These are phyloP conservation scores for Aspergillus sojae DNA, from an alignment of 2,329 filamentous ascomycete species.

Conservation along the genomic window DNA sequence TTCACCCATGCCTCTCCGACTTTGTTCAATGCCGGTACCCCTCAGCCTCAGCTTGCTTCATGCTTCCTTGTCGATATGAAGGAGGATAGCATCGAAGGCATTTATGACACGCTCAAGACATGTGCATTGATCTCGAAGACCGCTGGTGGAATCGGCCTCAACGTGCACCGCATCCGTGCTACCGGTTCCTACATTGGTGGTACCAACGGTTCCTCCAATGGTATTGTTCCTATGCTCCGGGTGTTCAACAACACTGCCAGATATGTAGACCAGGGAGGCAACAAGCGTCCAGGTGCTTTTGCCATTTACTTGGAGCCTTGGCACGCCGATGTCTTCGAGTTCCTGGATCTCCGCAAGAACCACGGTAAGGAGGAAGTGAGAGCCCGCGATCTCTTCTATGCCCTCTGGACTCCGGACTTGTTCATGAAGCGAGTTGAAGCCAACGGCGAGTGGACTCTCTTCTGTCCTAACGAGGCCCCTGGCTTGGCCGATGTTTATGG, in stretches of 20 bases:
- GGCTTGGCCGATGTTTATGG: slow-evolving; percentile 96
- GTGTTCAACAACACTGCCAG: slow-evolving; percentile 99
- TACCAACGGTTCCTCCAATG: slow-evolving; percentile 97
- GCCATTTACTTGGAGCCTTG: slow-evolving; percentile 99
- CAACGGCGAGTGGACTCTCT: slow-evolving; percentile 95
- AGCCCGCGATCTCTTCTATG: slow-evolving; percentile 95
- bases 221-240: slow-evolving; percentile 94
- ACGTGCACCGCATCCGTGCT: slow-evolving; percentile 93
- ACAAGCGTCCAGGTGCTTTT: slow-evolving; percentile 98
- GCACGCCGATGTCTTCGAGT: slow-evolving; percentile 97
- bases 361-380: slow-evolving; percentile 98
- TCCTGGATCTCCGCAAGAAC: slow-evolving; percentile 97
- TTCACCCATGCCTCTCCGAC: slow-evolving; percentile 98
- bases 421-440: slow-evolving; percentile 99
- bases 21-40: slow-evolving; percentile 96
- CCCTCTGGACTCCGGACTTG: slow-evolving; percentile 96
- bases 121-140: slow-evolving; percentile 99
- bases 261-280: slow-evolving; percentile 98
- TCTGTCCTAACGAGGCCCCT: slow-evolving; percentile 96
- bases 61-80: slow-evolving; percentile 99
- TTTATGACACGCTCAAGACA: slow-evolving; percentile 98
- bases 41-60: slow-evolving; percentile 90
- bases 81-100: slow-evolving; percentile 98
- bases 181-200: slow-evolving; percentile 98
- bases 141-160: slow-evolving; percentile 95